Evolutionary conservation across 2,329 filamentous ascomycete species (phyloP), one percentile per base, ranked within the genome.

Genomic region (Dactylellina cionopaga): DNA sequence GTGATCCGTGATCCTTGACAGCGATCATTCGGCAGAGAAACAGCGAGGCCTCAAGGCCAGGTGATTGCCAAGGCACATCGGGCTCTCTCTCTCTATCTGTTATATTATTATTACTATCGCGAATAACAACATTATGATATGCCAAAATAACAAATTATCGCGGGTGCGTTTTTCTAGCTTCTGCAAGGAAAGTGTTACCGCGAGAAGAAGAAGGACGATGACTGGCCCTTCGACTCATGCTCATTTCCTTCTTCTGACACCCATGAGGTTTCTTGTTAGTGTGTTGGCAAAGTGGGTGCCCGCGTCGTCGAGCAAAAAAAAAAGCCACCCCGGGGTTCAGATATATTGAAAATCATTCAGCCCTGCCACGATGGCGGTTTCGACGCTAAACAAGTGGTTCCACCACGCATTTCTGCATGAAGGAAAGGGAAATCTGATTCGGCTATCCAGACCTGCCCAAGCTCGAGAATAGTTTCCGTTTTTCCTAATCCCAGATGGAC

Each of bases 381-480:
- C 37, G 54, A 58, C 24, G 25, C 54, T 33, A 46, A 44, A 58
- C 24, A 58, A 17, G 19, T 29, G 22, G 54, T 41, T 58, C 25
- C 54, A 43, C 54, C 7, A 17, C 13, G 41, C 29, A 60, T n/a
- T n/a, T n/a, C n/a, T n/a, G 41, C n/a, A 58, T 6, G 19, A 9
- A 56, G 37, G 54, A 35, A 56, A 31, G 39, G 15, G 31, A 37
- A 33, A 24, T 33, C 43, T 47, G 35, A 49, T 58, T 70, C 65
- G 65, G 65, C 47, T 56, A 62, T n/a, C 55, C 56, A 43, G 47
- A 71, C 66, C 59, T 72, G 59, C 68, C 51, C 24, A 60, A 47
- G 44, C 59, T 72, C 59, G 68, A 72, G 68, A 72, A 72, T 51
- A 65, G 44, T 72, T 72, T 60, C 59, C 59, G 15, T 54, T 60